Conservation (phyloP, 768 basidiomycete genomes). For the Leccinellum rugosiceps region DNA sequence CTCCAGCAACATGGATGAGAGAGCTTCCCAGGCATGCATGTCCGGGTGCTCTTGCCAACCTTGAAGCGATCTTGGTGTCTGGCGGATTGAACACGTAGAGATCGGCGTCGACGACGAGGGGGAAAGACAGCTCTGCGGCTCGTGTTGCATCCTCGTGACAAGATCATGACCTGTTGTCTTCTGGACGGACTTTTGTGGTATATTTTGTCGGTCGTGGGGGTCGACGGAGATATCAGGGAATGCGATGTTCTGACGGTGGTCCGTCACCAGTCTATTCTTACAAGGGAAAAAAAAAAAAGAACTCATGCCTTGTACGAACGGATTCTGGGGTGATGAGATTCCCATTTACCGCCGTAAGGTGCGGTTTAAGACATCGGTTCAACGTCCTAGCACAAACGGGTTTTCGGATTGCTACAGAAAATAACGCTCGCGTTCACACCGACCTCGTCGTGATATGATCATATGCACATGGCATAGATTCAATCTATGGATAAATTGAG, state of each 20-base stretch:
- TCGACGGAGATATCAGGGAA: constrained; percentile 53
- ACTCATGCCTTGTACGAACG: constrained; percentile 45
- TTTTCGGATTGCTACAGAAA: background rate
- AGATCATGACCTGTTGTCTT: constrained; percentile 50
- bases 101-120: constrained; percentile 57
- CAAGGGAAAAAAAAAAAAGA: background rate
- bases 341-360: constrained; percentile 65
- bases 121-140: constrained; percentile 40
- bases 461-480: too few species aligned
- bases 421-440: background rate
- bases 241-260: constrained; percentile 24
- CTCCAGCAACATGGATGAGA: constrained; percentile 47
- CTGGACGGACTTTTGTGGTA: constrained; percentile 62
- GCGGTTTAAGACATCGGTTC: constrained; percentile 29
- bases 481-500: too few species aligned
- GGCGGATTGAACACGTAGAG: constrained; percentile 70
- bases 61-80: constrained; percentile 54
- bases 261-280: background rate
- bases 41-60: constrained; percentile 66
- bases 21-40: constrained; percentile 73
- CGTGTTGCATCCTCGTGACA: constrained; percentile 50
- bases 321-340: constrained; percentile 52
- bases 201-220: constrained; percentile 37
- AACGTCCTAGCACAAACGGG: background rate
- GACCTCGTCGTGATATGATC: background rate